A percentile compares a stretch with the other conserved stretches of the same genome.
Evolutionary conservation across 1,284 basidiomycete genomes (phyloP).

Genomic region (Cystobasidium slooffiae): DNA sequence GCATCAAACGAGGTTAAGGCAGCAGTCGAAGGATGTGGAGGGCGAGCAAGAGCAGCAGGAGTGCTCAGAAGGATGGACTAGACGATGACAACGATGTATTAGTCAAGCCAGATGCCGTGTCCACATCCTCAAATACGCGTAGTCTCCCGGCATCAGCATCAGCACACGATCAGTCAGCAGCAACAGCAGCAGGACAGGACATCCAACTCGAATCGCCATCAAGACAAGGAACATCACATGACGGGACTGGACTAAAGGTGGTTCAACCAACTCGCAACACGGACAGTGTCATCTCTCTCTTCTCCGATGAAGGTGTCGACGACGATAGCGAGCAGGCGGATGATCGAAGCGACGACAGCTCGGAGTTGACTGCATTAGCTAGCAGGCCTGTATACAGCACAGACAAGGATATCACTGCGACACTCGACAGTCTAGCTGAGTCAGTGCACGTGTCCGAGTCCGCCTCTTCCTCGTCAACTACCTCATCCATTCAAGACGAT

Average conservation of each 20-base stretch:
- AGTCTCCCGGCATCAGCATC: background rate
- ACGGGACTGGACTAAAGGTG: background rate
- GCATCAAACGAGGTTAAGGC: background rate
- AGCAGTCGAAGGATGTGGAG: conserved; percentile 8
- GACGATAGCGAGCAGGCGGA: background rate
- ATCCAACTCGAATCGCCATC: too few relatives aligned
- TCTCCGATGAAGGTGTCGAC: conserved; percentile 17
- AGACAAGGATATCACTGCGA: background rate
- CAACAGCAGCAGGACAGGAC: too few relatives aligned
- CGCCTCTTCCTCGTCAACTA: background rate
- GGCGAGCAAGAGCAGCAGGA: conserved; percentile 12
- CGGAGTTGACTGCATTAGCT: conserved; percentile 29
- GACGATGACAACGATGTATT: background rate
- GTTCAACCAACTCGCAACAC: background rate
- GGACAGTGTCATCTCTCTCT: conserved; percentile 26
- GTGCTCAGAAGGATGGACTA: background rate
- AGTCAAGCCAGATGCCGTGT: background rate
- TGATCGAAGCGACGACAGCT: conserved; percentile 26
- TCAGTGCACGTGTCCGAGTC: background rate
- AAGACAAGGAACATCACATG: background rate
- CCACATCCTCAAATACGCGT: background rate
- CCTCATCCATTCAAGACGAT: conserved; percentile 3
- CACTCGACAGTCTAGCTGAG: too few relatives aligned
- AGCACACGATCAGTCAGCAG: too few relatives aligned
- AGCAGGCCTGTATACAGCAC: conserved; percentile 4